These are phyloP conservation scores for Trifolium pratense DNA, from an alignment of 306 rosid genomes.

Conservation along the genomic window DNA sequence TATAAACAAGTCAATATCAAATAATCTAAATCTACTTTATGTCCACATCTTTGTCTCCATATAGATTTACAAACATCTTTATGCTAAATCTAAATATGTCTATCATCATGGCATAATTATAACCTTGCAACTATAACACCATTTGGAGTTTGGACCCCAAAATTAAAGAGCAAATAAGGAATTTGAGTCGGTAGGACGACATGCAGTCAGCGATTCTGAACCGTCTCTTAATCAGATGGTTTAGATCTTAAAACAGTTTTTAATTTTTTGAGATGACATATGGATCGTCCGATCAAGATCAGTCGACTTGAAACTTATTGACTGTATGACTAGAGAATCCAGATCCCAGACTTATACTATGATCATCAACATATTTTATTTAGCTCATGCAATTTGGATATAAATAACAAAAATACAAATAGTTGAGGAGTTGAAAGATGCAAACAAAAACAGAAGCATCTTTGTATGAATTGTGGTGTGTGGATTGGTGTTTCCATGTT, in stretches of 20 bases:
- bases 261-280: no score
- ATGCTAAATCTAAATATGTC: slow-evolving; percentile 43
- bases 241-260: no score
- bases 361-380: no score
- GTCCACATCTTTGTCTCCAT: slow-evolving; percentile 58
- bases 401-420: slow-evolving; percentile 8
- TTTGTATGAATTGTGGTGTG: slow-evolving; percentile 32
- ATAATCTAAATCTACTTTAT: slow-evolving; percentile 58
- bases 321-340: no score
- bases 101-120: slow-evolving; percentile 38
- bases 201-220: no score
- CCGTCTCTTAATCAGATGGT: no score
- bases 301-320: no score
- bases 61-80: slow-evolving; percentile 46
- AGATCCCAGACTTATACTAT: no score
- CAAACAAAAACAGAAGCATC: slow-evolving; percentile 44
- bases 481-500: not conserved
- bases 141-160: slow-evolving; percentile 30
- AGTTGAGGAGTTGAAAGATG: slow-evolving; percentile 28
- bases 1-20: slow-evolving; percentile 49
- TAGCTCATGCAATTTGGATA: slow-evolving; percentile 39
- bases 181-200: no score
- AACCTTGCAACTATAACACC: not conserved
- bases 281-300: no score
- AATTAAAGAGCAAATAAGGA: not conserved